Evolutionary conservation across 179 eudicot genomes (phyloP), one percentile per base, ranked within the genome.

Genomic region (Pouteria campechiana): DNA sequence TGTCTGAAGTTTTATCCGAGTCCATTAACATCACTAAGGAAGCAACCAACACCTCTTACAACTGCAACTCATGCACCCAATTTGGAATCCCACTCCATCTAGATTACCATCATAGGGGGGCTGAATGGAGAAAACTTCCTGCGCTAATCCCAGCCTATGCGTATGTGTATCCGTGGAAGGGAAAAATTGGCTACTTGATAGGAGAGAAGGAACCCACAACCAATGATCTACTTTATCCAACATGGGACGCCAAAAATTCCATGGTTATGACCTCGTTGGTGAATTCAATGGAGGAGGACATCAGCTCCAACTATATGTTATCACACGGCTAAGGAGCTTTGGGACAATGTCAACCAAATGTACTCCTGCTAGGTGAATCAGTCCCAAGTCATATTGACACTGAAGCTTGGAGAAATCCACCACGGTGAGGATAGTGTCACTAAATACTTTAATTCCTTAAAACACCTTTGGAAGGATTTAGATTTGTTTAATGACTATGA

Each of bases 401-500:
- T n/a, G n/a, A n/a, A n/a, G n/a, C n/a, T 33, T 33, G n/a, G 37
- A n/a, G 13, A 33, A 17, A 33, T 33, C 15, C 14, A 2, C 16
- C 16, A 33, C 16, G 17, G 37, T 15, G 37, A 33, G 15, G 17
- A 33, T 17, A n/a, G 16, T 1, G n/a, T n/a, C n/a, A 36, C 21
- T 1, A 36, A 36, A 11, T 36, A 36, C 18, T 36, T 36, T 21
- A 16, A 36, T 36, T 36, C 40, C 15, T 36, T 36, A 21, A 36
- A 36, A 3, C 3, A 21, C 19, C 10, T 36, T 14, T 36, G 22
- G 40, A 18, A 36, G 9, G 22, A 36, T 11, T 4, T 36, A 4
- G 40, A 36, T 36, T 9, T 36, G 8, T 36, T 36, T n/a, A 36
- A 16, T 36, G 40, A n/a, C n/a, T n/a, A n/a, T n/a, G n/a, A n/a